Conservation (phyloP, 495 filamentous ascomycete genomes). For the Pyrenula massariospora region DNA sequence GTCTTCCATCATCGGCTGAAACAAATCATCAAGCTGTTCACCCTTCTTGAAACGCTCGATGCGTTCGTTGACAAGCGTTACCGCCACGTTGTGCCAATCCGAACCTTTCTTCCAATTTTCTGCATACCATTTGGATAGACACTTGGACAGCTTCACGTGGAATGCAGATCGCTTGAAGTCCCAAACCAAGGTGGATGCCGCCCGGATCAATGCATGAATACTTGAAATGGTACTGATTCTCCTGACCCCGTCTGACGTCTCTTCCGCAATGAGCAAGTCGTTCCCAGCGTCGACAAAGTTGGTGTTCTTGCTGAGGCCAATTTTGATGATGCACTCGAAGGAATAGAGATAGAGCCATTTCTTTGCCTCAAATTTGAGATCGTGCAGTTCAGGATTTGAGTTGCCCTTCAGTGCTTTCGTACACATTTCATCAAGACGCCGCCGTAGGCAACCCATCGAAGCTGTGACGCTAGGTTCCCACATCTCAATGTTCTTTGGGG, state of each 20-base stretch:
- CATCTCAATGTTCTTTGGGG: background rate
- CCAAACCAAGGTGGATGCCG: background rate
- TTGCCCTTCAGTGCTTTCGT: background rate
- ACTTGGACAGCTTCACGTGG: constrained; percentile 7
- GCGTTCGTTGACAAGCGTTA: constrained; percentile 17
- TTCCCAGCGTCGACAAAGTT: background rate
- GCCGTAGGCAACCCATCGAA: background rate
- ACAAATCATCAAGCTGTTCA: constrained; percentile 46
- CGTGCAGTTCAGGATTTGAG: background rate
- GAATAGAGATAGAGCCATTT: background rate
- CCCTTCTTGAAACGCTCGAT: constrained; percentile 32
- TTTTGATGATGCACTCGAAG: background rate
- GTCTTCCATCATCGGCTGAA: constrained; percentile 41
- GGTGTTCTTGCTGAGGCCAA: background rate
- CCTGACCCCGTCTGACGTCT: background rate
- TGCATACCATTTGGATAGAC: constrained; percentile 6
- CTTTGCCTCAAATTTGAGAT: background rate
- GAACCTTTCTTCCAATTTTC: constrained; percentile 11
- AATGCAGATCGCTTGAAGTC: background rate
- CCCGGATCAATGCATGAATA: background rate
- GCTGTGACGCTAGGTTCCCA: background rate
- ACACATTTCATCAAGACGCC: background rate
- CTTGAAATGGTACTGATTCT: background rate
- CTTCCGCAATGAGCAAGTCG: background rate
- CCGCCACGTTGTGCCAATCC: constrained; percentile 27